phyloP scores from a whole-genome alignment of 805 yeast genomes.

The Myxozyma mucilagina region DNA sequence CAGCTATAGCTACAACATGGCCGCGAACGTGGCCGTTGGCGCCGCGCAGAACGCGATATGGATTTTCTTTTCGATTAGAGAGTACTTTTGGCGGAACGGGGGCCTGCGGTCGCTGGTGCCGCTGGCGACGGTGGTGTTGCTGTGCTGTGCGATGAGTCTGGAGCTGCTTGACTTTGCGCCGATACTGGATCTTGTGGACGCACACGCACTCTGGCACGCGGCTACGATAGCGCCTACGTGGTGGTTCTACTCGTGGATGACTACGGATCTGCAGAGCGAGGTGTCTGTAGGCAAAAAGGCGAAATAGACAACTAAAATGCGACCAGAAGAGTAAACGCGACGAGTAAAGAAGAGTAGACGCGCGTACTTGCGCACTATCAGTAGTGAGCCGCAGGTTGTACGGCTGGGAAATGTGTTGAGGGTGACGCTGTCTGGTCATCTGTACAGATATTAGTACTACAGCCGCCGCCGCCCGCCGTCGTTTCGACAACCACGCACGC shows the following conservation, averaged over 20 bases:
- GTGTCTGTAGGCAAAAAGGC: no score
- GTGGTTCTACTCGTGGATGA: constrained; percentile 62
- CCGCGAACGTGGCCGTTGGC: constrained; percentile 80
- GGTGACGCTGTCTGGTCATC: background rate
- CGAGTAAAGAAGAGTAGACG: no score
- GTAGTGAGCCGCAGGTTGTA: background rate
- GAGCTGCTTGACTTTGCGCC: constrained; percentile 91
- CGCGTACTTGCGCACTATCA: background rate
- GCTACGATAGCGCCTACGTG: constrained; percentile 81
- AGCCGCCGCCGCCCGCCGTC: background rate
- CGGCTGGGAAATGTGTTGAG: background rate
- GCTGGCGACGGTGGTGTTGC: constrained; percentile 50
- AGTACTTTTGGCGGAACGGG: background rate
- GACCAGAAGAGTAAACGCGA: no score
- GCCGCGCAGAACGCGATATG: constrained; percentile 65
- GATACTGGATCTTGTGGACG: constrained; percentile 68
- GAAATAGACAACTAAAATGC: no score
- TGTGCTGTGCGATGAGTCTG: constrained; percentile 76
- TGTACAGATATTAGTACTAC: no score
- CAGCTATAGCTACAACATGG: constrained; percentile 94
- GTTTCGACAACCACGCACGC: background rate
- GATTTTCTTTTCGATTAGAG: constrained; percentile 43
- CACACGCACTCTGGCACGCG: constrained; percentile 93
- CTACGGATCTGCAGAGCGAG: constrained; percentile 36
- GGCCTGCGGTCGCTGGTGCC: constrained; percentile 54